Conservation (phyloP, 192 early-diverging fungal genomes). For the Lunasporangiospora selenospora region DNA sequence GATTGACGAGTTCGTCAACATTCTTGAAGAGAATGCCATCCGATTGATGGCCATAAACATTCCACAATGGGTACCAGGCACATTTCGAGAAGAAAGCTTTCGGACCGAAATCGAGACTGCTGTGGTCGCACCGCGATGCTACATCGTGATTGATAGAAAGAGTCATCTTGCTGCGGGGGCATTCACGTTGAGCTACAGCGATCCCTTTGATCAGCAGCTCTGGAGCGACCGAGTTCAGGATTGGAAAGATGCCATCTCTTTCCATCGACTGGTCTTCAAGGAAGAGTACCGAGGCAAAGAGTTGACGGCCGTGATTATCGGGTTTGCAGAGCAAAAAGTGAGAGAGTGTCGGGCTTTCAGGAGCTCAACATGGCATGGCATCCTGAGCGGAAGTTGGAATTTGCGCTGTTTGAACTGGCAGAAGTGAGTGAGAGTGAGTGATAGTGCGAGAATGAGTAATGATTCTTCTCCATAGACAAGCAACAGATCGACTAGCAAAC, state of each 20-base stretch:
- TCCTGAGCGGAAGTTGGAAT: constrained; percentile 6
- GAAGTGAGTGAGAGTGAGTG: too few relatives aligned
- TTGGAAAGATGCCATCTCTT: constrained; percentile 35
- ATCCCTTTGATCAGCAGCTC: constrained; percentile 21
- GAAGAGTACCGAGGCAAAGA: constrained; percentile 22
- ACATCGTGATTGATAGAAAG: constrained; percentile 3
- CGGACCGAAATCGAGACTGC: constrained; percentile 2
- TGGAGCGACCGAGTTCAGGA: constrained; percentile 12
- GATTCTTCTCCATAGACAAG: too few relatives aligned
- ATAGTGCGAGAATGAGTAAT: too few relatives aligned
- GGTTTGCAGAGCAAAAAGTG: constrained; percentile 15
- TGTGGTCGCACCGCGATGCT: constrained; percentile 12
- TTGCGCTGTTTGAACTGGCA: constrained; percentile 23
- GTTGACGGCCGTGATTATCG: constrained; percentile 11
- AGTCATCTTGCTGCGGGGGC: background rate
- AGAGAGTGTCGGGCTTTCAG: constrained; percentile 14
- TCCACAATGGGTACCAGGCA: constrained; percentile 32
- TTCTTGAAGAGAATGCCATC: constrained; percentile 14
- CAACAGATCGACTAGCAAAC: too few relatives aligned
- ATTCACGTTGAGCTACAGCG: constrained; percentile 22
- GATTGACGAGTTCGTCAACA: constrained; percentile 12
- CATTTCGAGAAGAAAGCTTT: background rate
- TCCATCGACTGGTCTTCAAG: constrained; percentile 26
- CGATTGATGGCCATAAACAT: constrained; percentile 14
- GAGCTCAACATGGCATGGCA: constrained; percentile 15